Evolutionary conservation across 2,329 filamentous ascomycete species (phyloP).

Genomic region (Xylariaceae sp.): DNA sequence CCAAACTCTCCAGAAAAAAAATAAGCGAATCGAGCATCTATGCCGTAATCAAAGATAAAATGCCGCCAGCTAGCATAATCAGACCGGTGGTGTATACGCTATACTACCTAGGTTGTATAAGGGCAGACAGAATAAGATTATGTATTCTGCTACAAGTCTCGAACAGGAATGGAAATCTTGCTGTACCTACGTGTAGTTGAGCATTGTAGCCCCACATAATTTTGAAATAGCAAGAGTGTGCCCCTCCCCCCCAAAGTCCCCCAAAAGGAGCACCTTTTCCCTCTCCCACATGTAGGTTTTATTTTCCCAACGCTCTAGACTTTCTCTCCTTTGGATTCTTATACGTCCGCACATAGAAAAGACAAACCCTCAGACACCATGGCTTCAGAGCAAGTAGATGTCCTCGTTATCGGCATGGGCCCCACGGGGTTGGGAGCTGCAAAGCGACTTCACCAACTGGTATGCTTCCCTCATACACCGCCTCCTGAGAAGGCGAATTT

Average conservation of each 20-base stretch:
- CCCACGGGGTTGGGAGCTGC: constrained; percentile 97
- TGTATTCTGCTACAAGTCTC: constrained; percentile 6
- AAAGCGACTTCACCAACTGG: constrained; percentile 96
- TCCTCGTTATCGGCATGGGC: constrained; percentile 97
- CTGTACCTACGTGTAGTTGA: not conserved
- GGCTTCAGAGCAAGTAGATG: constrained; percentile 73
- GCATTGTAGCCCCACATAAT: constrained; percentile 21
- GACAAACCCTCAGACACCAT: constrained; percentile 23
- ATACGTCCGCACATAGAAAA: constrained; percentile 17
- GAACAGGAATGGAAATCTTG: not conserved
- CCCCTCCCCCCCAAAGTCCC: constrained; percentile 24
- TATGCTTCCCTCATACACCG: constrained; percentile 55
- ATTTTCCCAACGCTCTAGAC: constrained; percentile 18
- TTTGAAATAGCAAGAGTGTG: constrained; percentile 17
- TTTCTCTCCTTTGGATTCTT: constrained; percentile 3
- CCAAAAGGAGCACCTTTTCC: constrained; percentile 26
- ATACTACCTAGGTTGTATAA: no score
- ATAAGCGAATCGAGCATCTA: no score
- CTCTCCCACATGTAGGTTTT: constrained; percentile 15
- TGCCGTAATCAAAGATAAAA: no score
- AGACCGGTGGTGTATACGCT: no score
- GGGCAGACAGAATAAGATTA: no score
- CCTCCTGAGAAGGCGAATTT: constrained; percentile 34
- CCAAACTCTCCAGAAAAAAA: no score
- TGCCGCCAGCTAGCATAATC: no score